phyloP scores from a whole-genome alignment of 1,284 basidiomycete genomes.

The Trametes versicolor region DNA sequence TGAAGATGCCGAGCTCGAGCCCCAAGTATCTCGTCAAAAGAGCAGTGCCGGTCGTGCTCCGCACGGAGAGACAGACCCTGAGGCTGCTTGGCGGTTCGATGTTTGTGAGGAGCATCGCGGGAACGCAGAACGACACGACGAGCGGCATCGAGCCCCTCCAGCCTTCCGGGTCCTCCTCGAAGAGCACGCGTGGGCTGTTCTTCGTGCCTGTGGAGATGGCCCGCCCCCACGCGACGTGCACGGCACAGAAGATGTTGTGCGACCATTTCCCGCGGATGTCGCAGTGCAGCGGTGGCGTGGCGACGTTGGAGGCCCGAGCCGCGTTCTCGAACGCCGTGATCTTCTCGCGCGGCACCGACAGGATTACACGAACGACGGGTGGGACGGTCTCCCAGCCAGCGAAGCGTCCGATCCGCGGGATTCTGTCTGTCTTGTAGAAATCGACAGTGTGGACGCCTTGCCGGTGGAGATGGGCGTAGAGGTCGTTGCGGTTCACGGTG shows the following conservation, averaged over 20 bases:
- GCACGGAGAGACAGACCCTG: conserved; percentile 42
- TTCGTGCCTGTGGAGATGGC: conserved; percentile 41
- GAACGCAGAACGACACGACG: conserved; percentile 48
- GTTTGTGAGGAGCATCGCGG: conserved; percentile 41
- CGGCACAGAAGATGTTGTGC: conserved; percentile 43
- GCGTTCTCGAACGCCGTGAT: conserved; percentile 37
- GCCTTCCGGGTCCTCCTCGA: conserved; percentile 48
- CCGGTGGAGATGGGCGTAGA: conserved; percentile 46
- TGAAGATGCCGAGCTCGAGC: conserved; percentile 41
- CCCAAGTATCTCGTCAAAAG: conserved; percentile 41
- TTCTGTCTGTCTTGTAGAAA: not conserved
- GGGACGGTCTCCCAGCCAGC: conserved; percentile 49
- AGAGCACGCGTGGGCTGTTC: conserved; percentile 35
- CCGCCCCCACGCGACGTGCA: conserved; percentile 47
- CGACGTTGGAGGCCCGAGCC: conserved; percentile 25
- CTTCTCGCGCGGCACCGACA: conserved; percentile 49
- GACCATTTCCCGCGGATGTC: conserved; percentile 37
- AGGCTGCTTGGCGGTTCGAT: conserved; percentile 39
- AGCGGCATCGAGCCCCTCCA: conserved; percentile 45
- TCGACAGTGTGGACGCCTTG: conserved; percentile 42
- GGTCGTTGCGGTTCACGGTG: conserved; percentile 46
- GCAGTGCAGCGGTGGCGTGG: conserved; percentile 45
- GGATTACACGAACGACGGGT: conserved; percentile 39
- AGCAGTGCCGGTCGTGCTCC: conserved; percentile 38
- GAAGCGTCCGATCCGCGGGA: conserved; percentile 35